A percentile compares a stretch with the other conserved stretches of the same genome.
Conservation (phyloP, 1,139 yeast genomes). For the Suhomyces wounanorum region DNA sequence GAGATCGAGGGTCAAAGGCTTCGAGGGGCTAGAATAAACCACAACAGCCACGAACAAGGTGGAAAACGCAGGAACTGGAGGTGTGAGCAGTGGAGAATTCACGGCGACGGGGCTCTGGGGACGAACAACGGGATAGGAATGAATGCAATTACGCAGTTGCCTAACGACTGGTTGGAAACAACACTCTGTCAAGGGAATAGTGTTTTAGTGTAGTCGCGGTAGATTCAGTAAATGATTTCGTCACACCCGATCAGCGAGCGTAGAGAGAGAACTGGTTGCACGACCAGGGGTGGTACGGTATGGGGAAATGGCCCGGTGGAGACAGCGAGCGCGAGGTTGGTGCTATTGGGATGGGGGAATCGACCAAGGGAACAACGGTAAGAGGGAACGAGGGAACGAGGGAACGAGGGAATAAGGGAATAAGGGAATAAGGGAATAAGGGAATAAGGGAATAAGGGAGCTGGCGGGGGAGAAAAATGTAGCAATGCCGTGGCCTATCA, state of each 20-base stretch:
- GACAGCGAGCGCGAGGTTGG: background rate
- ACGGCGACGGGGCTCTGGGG: background rate
- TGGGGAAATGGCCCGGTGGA: no score
- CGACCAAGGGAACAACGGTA: no score
- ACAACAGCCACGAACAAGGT: background rate
- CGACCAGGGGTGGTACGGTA: background rate
- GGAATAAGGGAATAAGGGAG: no score
- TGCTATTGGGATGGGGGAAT: no score
- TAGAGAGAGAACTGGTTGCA: background rate
- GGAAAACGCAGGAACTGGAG: background rate
- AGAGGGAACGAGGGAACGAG: background rate
- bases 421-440: no score
- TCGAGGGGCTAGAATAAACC: background rate
- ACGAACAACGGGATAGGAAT: background rate
- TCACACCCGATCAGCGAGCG: constrained; percentile 6
- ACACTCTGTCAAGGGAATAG: background rate
- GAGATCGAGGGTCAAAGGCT: background rate
- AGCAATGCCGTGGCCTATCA: no score
- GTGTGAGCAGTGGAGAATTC: background rate
- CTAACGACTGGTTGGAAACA: background rate
- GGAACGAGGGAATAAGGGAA: background rate
- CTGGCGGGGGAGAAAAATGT: no score
- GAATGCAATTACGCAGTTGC: background rate
- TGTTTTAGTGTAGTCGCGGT: constrained; percentile 1
- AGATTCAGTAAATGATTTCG: constrained; percentile 4